A percentile compares a stretch with the other conserved stretches of the same genome.
phyloP scores from a whole-genome alignment of 495 filamentous ascomycete genomes.

The Jackrogersella multiformis region DNA sequence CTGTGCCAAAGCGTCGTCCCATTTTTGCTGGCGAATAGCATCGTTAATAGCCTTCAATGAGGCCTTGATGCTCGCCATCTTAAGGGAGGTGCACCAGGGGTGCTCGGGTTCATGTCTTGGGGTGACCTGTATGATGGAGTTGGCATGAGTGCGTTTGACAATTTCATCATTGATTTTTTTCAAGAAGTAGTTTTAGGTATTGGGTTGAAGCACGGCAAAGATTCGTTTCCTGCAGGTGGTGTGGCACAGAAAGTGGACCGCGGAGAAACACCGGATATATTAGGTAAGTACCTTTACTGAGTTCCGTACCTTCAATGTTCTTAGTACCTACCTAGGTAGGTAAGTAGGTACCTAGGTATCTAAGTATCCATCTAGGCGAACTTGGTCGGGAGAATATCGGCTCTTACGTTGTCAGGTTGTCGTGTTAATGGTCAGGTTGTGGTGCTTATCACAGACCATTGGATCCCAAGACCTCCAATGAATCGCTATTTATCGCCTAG shows the following conservation, averaged over 20 bases:
- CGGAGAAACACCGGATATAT: constrained; percentile 24
- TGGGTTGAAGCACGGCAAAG: not conserved
- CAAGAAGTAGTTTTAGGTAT: not conserved
- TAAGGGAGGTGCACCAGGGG: constrained; percentile 24
- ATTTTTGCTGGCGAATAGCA: constrained; percentile 82
- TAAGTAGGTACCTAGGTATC: too few species aligned
- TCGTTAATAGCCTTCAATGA: constrained; percentile 84
- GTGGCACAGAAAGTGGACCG: not conserved
- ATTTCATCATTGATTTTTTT: constrained; percentile 38
- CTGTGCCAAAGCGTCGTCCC: constrained; percentile 73
- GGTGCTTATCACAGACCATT: too few species aligned
- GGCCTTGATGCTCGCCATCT: constrained; percentile 71
- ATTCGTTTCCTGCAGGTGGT: constrained; percentile 2
- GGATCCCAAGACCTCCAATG: too few species aligned
- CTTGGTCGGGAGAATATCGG: constrained; percentile 26
- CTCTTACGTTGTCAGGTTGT: not conserved
- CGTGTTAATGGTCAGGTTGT: not conserved
- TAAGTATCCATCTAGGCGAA: too few species aligned
- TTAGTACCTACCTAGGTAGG: too few species aligned
- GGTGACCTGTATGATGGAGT: constrained; percentile 1
- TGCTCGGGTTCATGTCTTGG: constrained; percentile 30
- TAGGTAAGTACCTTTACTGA: not conserved
- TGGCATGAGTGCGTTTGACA: constrained; percentile 8
- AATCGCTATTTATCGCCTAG: too few species aligned
- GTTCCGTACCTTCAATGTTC: too few species aligned